These are phyloP conservation scores for Friedmanniomyces simplex DNA, from an alignment of 495 filamentous ascomycete genomes.

Conservation along the genomic window DNA sequence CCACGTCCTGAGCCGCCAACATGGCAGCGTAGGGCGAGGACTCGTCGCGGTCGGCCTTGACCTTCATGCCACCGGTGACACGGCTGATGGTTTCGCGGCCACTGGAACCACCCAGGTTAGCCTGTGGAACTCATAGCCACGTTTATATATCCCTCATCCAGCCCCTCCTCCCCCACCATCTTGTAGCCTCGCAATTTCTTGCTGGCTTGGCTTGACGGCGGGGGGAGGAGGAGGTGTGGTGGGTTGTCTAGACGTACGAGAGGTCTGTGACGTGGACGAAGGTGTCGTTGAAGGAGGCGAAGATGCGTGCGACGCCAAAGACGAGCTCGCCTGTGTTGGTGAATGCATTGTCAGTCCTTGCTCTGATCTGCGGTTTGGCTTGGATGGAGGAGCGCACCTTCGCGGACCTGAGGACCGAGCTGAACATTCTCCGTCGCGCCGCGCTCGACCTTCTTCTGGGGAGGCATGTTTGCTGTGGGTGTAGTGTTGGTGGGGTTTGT, in stretches of 20 bases:
- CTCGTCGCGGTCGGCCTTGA: slow-evolving; percentile 99
- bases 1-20: slow-evolving; percentile 83
- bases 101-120: slow-evolving; percentile 67
- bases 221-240: not conserved
- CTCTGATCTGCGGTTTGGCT: not conserved
- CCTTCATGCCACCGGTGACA: slow-evolving; percentile 99
- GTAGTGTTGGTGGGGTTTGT: not conserved
- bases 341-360: not conserved
- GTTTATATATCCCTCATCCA: not conserved
- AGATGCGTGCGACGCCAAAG: slow-evolving; percentile 98
- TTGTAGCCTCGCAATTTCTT: not conserved
- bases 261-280: slow-evolving; percentile 99
- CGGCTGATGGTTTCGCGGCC: slow-evolving; percentile 99
- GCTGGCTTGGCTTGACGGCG: no score
- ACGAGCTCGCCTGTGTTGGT: slow-evolving; percentile 70
- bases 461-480: slow-evolving; percentile 26
- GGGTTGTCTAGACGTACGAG: slow-evolving; percentile 53
- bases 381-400: slow-evolving; percentile 50
- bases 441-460: slow-evolving; percentile 69
- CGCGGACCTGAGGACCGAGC: slow-evolving; percentile 86
- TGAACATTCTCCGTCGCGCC: slow-evolving; percentile 90
- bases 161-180: not conserved
- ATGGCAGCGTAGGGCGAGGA: slow-evolving; percentile 99
- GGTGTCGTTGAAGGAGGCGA: slow-evolving; percentile 97
- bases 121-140: slow-evolving; percentile 27